phyloP scores from a whole-genome alignment of 176 grass and related monocot genomes.

The Guadua angustifolia region DNA sequence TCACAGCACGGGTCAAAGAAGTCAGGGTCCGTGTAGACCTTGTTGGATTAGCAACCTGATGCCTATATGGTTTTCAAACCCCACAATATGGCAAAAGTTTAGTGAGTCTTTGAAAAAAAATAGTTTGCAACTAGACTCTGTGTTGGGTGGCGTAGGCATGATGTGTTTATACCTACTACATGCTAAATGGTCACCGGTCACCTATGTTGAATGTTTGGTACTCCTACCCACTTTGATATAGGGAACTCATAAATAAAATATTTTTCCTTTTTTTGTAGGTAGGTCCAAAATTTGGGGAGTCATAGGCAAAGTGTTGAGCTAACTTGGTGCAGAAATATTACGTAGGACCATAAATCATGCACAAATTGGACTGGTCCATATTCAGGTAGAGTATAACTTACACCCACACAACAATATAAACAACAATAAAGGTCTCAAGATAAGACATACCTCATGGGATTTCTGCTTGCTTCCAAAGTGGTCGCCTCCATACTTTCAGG shows the following conservation, averaged over 20 bases:
- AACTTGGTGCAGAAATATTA: slow-evolving; percentile 19
- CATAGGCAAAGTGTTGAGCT: neutral
- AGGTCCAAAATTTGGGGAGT: neutral
- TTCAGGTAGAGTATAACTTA: slow-evolving; percentile 35
- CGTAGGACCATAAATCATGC: neutral
- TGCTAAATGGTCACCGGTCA: slow-evolving; percentile 32
- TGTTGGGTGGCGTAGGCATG: slow-evolving; percentile 6
- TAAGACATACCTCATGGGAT: slow-evolving; percentile 70
- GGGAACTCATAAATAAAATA: slow-evolving; percentile 3
- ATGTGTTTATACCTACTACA: slow-evolving; percentile 41
- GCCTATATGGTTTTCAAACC: slow-evolving; percentile 51
- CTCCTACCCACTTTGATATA: slow-evolving; percentile 37
- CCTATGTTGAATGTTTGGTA: slow-evolving; percentile 37
- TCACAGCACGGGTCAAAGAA: slow-evolving; percentile 66
- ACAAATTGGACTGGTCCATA: slow-evolving; percentile 4
- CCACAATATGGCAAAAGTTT: slow-evolving; percentile 24
- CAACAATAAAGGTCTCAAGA: neutral
- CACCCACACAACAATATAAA: slow-evolving; percentile 10
- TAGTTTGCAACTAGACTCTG: neutral
- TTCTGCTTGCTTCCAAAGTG: slow-evolving; percentile 86
- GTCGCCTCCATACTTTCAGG: slow-evolving; percentile 62
- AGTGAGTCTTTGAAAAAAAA: slow-evolving; percentile 9
- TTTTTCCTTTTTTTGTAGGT: neutral
- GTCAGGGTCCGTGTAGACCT: slow-evolving; percentile 70
- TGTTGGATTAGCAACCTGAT: slow-evolving; percentile 62